Base-by-base conservation (phyloP, 371 early-diverging fungal species). In the Fennellomyces sp. region DNA sequence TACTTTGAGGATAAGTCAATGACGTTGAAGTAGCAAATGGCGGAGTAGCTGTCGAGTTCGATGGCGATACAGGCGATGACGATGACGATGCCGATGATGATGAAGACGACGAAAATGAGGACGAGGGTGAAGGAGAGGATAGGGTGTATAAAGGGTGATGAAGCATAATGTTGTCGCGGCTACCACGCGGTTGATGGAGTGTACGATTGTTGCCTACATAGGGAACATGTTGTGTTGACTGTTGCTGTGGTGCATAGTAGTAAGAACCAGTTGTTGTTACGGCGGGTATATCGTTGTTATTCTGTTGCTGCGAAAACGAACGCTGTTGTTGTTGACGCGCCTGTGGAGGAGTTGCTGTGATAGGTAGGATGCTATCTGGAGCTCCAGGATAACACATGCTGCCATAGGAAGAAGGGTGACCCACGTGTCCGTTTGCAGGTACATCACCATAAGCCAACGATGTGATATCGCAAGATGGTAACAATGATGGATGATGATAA, bases 91-190 rank as follows among this genome's bases (percentile, higher is more conserved):
- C 38, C 8, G 61, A 53, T 29, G 72, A 65, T 25, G 66, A 60
- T 6, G 73, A 73, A 19, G 69, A 69, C n/a, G 73, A 69, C 3
- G 70, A 73, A 47, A 62, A 70, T 13, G 73, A 73, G 29, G 69
- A 60, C 5, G 69, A 64, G 11, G 73, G 73, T 30, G 67, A 73
- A 39, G 65, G 55, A 33, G 61, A 53, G 17, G 48, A 38, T 6
- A 35, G 50, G 25, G 31, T 23, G 52, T 49, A 56, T 56, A 54
- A 50, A 36, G 26, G 23, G 25, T 45, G 3, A 1, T 45, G 21
- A 21, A 45, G 19, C 21, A 45, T 21, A 5, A 17, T 25, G 23
- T 19, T 23, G 12, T 10, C 3, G n/a, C 45, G 45, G 23, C 21
- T 45, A 10, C 7, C 45, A 23, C 45, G 31, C 35, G 48, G 48